phyloP scores from a whole-genome alignment of 1,284 basidiomycete genomes.

The Amylostereum chailletii region DNA sequence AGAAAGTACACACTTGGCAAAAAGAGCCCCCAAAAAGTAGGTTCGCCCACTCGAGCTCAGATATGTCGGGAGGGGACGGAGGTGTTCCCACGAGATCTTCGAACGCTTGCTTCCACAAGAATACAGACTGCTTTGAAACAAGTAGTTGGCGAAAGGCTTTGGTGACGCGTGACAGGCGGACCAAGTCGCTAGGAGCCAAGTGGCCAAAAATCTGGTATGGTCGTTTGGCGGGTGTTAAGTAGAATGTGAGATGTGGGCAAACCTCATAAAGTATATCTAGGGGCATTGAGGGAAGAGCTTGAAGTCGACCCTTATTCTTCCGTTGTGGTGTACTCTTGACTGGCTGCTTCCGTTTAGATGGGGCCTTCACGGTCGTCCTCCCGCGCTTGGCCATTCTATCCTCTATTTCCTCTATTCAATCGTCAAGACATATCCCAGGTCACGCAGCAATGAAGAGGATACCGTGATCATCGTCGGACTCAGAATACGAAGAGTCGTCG shows the following conservation, averaged over 20 bases:
- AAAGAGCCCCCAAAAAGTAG: not conserved
- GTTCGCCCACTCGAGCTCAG: not conserved
- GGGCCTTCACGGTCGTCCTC: no score
- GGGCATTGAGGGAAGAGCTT: not conserved
- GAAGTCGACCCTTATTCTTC: not conserved
- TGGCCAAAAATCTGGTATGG: not conserved
- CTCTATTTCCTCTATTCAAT: no score
- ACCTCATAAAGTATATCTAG: slow-evolving; percentile 1
- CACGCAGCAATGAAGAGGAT: no score
- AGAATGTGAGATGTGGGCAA: not conserved
- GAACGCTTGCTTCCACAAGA: not conserved
- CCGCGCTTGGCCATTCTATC: no score
- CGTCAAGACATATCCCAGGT: no score
- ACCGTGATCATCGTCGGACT: no score
- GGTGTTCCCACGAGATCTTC: not conserved
- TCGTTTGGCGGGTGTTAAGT: not conserved
- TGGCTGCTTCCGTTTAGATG: no score
- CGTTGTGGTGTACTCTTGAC: not conserved
- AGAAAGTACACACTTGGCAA: not conserved
- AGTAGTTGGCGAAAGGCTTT: not conserved
- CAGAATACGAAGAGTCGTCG: no score
- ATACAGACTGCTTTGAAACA: not conserved
- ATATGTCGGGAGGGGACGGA: not conserved
- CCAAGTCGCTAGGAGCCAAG: not conserved
- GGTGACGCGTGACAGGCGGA: not conserved